A percentile compares a stretch with the other conserved stretches of the same genome.
Conservation (phyloP, 305 asterid genomes). For the Solanum hybrid region DNA sequence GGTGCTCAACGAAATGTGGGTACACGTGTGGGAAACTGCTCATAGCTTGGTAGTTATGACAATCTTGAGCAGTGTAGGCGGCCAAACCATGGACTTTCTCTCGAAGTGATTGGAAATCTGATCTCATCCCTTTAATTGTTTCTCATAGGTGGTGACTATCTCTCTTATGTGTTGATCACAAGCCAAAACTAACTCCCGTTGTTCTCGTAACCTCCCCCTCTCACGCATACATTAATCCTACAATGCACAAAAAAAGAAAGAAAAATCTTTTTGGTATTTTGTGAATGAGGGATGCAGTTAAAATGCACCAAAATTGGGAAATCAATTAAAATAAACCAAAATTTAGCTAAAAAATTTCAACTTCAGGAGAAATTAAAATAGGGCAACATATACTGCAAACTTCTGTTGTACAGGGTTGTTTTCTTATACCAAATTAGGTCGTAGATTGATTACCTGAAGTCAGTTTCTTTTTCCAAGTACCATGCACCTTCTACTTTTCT, state of each 20-base stretch:
- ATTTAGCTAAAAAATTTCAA: background rate
- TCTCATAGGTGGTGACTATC: background rate
- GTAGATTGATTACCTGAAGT: background rate
- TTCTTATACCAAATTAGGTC: background rate
- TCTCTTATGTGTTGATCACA: background rate
- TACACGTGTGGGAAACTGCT: background rate
- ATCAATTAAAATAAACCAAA: background rate
- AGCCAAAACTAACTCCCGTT: background rate
- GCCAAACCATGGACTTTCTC: background rate
- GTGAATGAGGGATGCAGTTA: background rate
- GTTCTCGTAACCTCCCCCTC: background rate
- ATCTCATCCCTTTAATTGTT: background rate
- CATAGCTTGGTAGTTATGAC: background rate
- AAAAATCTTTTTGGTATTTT: background rate
- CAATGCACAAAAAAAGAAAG: background rate
- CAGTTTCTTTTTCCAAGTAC: background rate
- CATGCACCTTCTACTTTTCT: background rate
- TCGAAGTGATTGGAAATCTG: background rate
- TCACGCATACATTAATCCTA: background rate
- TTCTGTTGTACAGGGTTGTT: background rate
- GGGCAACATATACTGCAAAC: background rate
- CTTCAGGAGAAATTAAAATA: background rate
- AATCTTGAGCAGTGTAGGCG: background rate
- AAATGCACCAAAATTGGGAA: background rate
- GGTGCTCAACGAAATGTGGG: background rate